These are phyloP conservation scores for Exobasidium rhododendri DNA, from an alignment of 1,284 basidiomycete species.

Conservation along the genomic window DNA sequence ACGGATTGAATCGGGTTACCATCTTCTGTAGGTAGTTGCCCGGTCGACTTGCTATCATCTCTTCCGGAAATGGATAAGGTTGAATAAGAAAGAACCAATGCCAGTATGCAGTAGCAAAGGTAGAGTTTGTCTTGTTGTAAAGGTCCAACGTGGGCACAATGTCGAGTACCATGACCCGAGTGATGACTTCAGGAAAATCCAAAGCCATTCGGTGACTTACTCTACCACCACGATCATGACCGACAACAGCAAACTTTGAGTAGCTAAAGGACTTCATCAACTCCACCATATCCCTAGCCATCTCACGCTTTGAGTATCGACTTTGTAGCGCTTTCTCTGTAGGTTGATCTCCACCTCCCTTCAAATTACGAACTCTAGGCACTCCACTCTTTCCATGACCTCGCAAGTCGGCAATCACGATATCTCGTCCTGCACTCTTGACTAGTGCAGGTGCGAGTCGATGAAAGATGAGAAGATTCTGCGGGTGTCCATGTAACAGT, in stretches of 20 bases:
- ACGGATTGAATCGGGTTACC: constrained; percentile 1
- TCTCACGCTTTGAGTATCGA: constrained; percentile 55
- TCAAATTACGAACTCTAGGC: constrained; percentile 13
- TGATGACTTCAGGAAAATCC: constrained; percentile 51
- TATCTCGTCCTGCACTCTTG: constrained; percentile 43
- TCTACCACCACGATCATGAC: constrained; percentile 57
- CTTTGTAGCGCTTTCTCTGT: constrained; percentile 11
- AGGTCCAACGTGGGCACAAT: constrained; percentile 51
- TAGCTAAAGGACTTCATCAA: constrained; percentile 52
- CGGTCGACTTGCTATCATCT: constrained; percentile 7
- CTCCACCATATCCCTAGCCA: constrained; percentile 55
- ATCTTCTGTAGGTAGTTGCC: not conserved
- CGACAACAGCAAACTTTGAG: constrained; percentile 47
- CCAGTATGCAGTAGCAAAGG: constrained; percentile 47
- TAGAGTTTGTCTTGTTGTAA: constrained; percentile 52
- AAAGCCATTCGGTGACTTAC: constrained; percentile 56
- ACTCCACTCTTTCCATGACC: constrained; percentile 39
- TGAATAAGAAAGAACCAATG: constrained; percentile 58
- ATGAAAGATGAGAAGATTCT: constrained; percentile 55
- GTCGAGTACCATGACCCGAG: constrained; percentile 54
- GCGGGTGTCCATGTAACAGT: constrained; percentile 56
- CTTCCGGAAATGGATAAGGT: constrained; percentile 49
- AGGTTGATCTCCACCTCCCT: not conserved
- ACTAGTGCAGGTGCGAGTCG: constrained; percentile 47
- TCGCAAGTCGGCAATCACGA: constrained; percentile 54